Evolutionary conservation across 345 rosid species (phyloP).

Genomic region (Acer yangbiense): DNA sequence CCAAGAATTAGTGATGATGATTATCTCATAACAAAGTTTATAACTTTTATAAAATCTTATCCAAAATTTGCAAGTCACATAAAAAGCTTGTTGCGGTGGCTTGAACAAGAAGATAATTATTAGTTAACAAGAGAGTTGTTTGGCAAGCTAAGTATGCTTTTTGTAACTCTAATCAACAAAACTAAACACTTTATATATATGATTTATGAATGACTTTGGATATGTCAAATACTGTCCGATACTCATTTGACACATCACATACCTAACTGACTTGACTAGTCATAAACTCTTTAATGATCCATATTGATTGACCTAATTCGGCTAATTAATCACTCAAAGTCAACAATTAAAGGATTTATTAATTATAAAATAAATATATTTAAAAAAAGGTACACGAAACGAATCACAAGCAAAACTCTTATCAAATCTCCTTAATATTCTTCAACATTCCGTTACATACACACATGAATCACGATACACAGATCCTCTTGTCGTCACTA

Average conservation of each 20-base stretch:
- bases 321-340: not conserved
- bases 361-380: too few relatives aligned
- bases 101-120: too few relatives aligned
- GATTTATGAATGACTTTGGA: not conserved
- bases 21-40: not conserved
- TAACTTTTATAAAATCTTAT: not conserved
- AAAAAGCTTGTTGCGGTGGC: not conserved
- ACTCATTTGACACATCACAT: not conserved
- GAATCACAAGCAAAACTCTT: slow-evolving; percentile 14
- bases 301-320: not conserved
- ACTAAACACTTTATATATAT: not conserved
- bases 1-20: not conserved
- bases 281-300: too few relatives aligned
- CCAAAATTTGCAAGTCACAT: not conserved
- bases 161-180: not conserved
- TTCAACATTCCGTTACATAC: slow-evolving; percentile 9
- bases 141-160: not conserved
- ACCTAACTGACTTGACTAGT: not conserved
- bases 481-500: slow-evolving; percentile 21
- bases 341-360: not conserved
- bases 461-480: not conserved
- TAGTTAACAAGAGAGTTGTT: too few relatives aligned
- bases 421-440: slow-evolving; percentile 1
- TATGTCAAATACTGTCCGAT: not conserved
- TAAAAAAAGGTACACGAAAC: slow-evolving; percentile 23